These are phyloP conservation scores for Papiliotrema terrestris DNA, from an alignment of 1,284 basidiomycete species.

Conservation along the genomic window DNA sequence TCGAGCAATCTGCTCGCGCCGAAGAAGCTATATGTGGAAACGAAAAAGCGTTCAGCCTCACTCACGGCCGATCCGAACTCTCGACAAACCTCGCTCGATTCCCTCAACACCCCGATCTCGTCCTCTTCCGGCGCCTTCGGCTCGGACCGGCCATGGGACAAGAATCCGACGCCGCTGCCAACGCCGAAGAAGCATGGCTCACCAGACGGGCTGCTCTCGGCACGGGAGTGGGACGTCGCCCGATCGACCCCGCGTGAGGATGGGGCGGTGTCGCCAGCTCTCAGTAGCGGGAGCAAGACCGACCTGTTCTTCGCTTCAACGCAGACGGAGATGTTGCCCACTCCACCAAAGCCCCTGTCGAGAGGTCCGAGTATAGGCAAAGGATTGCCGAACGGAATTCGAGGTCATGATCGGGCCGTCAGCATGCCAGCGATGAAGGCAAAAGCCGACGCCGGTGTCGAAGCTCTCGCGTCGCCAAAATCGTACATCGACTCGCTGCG, in stretches of 20 bases:
- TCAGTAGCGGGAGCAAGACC: constrained; percentile 36
- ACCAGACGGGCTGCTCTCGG: neutral
- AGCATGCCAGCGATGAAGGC: constrained; percentile 7
- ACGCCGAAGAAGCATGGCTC: constrained; percentile 9
- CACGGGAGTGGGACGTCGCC: neutral
- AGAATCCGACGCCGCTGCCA: constrained; percentile 11
- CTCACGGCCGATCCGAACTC: neutral
- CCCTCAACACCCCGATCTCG: constrained; percentile 1
- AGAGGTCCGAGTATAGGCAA: constrained; percentile 11
- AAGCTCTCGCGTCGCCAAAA: neutral
- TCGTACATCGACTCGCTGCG: constrained; percentile 8
- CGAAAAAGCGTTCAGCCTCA: neutral
- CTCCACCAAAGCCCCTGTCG: constrained; percentile 29
- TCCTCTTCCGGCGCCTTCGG: neutral
- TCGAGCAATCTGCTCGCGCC: neutral
- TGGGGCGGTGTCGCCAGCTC: constrained; percentile 26
- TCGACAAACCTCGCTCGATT: constrained; percentile 3
- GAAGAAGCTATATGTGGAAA: too few species aligned
- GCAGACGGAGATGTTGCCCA: constrained; percentile 23
- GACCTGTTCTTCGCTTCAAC: constrained; percentile 40
- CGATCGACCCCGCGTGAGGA: constrained; percentile 2
- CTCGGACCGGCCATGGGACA: neutral
- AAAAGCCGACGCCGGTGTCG: neutral
- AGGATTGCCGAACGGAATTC: constrained; percentile 8
- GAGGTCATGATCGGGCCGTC: constrained; percentile 12